Evolutionary conservation across 495 filamentous ascomycete genomes (phyloP).

Genomic region (Mytilinidion resinicola): DNA sequence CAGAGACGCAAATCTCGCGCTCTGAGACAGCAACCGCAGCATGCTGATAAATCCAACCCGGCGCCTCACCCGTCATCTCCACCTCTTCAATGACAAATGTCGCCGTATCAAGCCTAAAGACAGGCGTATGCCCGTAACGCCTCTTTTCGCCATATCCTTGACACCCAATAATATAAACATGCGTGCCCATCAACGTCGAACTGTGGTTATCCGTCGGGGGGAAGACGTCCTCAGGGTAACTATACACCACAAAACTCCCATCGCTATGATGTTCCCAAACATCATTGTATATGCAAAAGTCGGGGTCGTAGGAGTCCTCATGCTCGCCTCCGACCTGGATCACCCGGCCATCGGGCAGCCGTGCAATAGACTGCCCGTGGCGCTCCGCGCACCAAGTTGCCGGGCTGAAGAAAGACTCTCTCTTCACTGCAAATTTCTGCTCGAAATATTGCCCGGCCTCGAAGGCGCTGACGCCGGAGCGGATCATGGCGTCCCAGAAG

Average conservation of each 20-base stretch:
- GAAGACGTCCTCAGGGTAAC: slow-evolving; percentile 8
- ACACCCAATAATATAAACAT: slow-evolving; percentile 1
- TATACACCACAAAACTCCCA: neutral
- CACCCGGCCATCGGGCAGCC: slow-evolving; percentile 1
- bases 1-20: too few relatives aligned
- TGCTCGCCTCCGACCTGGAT: slow-evolving; percentile 7
- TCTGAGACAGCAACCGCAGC: neutral
- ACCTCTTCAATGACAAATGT: neutral
- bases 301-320: slow-evolving; percentile 4
- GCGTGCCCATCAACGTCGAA: neutral
- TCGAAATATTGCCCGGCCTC: neutral
- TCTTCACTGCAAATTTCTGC: neutral
- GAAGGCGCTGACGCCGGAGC: neutral
- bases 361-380: neutral
- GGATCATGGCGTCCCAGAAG: slow-evolving; percentile 11
- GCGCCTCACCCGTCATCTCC: neutral
- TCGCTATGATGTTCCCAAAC: neutral
- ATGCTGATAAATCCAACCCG: slow-evolving; percentile 2
- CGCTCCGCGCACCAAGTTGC: neutral
- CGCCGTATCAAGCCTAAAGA: neutral
- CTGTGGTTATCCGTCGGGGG: slow-evolving; percentile 2
- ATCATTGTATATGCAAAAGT: slow-evolving; percentile 13
- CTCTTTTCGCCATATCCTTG: neutral
- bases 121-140: neutral
- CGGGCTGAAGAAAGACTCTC: neutral